Evolutionary conservation across 2,329 filamentous ascomycete genomes (phyloP), one percentile per base, ranked within the genome.

Genomic region (Curvularia spicifera): DNA sequence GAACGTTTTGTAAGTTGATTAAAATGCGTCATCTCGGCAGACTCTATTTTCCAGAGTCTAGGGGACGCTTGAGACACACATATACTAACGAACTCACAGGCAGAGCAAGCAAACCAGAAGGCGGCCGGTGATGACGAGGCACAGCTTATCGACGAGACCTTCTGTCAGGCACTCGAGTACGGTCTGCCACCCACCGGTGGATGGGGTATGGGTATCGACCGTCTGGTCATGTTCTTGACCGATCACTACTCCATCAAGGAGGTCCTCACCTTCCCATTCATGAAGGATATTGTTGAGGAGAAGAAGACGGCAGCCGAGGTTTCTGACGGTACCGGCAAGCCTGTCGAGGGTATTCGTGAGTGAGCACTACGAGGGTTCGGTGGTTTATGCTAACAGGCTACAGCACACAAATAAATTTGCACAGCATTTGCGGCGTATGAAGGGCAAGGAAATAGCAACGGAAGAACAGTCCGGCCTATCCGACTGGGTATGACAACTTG

Each of bases 171-270:
- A 53, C 86, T 98, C 57, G 95, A 98, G 78, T 95, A 93, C 73
- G 91, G 91, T 67, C 81, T 99, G 8, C 71, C 95, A 5, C 95
- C 95, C 0, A 99, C 95, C 1, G 95, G 91, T 77, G 95, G 95
- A 48, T 99, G 91, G 90, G 95, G 93, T 67, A 91, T 98, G 86
- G 95, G 95, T 65, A 95, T 97, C 67, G 93, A 98, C 81, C 89
- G 94, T 60, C 81, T 96, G 78, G 90, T 93, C 77, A 96, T 96
- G 93, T 96, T 96, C 85, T 81, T 98, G 78, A 97, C 94, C 48
- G 88, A 98, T 80, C 91, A 97, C 81, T 95, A 96, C 82, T 91
- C 87, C 69, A 99, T 99, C 78, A 93, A 95, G 80, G 95, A 99
- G 80, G 94, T 98, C 3, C 81, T 98, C 63, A 88, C 94, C 8